These are phyloP conservation scores for Porphyrellus cyaneotinctus DNA, from an alignment of 768 basidiomycete species.

Conservation along the genomic window DNA sequence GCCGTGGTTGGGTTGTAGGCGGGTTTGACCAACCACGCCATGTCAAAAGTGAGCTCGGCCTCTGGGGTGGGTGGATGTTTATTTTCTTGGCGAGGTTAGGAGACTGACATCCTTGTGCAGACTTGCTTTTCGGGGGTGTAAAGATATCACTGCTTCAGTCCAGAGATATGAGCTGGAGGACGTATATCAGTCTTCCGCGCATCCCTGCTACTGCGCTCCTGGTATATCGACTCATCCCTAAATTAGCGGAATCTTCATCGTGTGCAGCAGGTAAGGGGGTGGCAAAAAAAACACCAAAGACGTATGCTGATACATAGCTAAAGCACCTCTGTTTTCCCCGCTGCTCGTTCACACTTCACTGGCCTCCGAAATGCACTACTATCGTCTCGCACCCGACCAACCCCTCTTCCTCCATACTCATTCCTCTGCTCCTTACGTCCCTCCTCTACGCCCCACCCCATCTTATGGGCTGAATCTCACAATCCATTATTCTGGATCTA, in stretches of 20 bases:
- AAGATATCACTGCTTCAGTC: slow-evolving; percentile 33
- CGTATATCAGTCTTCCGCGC: slow-evolving; percentile 48
- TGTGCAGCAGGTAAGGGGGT: slow-evolving; percentile 30
- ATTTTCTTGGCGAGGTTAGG: not conserved
- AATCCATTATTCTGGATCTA: slow-evolving; percentile 52
- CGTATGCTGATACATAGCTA: slow-evolving; percentile 7
- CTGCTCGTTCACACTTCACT: slow-evolving; percentile 63
- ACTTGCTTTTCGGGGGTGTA: slow-evolving; percentile 34
- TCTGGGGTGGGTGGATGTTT: slow-evolving; percentile 39
- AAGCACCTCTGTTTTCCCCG: slow-evolving; percentile 57
- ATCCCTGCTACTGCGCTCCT: slow-evolving; percentile 58
- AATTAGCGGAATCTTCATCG: slow-evolving; percentile 7
- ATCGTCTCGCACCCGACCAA: slow-evolving; percentile 40
- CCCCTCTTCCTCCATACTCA: slow-evolving; percentile 59
- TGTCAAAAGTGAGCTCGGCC: slow-evolving; percentile 32
- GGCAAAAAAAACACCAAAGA: not conserved
- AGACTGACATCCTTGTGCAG: slow-evolving; percentile 31
- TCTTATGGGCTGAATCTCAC: slow-evolving; percentile 47
- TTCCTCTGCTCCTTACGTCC: slow-evolving; percentile 60
- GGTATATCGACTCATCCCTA: slow-evolving; percentile 55
- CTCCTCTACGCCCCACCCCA: slow-evolving; percentile 13
- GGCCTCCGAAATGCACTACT: slow-evolving; percentile 63
- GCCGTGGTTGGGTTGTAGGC: slow-evolving; percentile 59
- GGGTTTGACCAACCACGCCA: slow-evolving; percentile 40
- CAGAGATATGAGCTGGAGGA: slow-evolving; percentile 34